A percentile compares a stretch with the other conserved stretches of the same genome.
Evolutionary conservation across 2,329 filamentous ascomycete species (phyloP).

Genomic region (Alternaria panax): DNA sequence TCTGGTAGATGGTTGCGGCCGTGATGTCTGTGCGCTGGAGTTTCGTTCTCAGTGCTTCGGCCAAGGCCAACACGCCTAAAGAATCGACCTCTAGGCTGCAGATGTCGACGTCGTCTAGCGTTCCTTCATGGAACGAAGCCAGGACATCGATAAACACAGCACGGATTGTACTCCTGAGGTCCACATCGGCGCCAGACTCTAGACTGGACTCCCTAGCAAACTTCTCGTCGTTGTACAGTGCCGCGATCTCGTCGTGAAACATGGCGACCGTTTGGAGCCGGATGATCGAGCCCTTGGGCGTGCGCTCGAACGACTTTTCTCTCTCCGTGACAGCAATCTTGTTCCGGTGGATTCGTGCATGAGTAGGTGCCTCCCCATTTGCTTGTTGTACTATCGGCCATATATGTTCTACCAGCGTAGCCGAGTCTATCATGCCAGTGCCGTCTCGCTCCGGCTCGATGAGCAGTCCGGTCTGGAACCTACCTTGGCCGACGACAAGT

Average conservation of each 20-base stretch:
- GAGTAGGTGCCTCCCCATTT: neutral
- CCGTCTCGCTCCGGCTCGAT: neutral
- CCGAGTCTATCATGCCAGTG: neutral
- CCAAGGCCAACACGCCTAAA: too few relatives aligned
- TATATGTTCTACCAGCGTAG: neutral
- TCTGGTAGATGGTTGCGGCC: too few relatives aligned
- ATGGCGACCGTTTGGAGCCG: neutral
- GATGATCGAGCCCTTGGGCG: neutral
- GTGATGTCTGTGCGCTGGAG: too few relatives aligned
- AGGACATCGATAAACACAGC: neutral
- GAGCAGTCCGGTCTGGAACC: neutral
- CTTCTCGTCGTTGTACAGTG: neutral
- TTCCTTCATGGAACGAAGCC: too few relatives aligned
- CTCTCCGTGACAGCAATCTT: neutral
- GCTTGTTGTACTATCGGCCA: neutral
- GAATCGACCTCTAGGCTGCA: too few relatives aligned
- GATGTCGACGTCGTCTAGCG: too few relatives aligned
- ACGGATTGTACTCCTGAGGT: neutral
- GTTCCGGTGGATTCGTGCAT: neutral
- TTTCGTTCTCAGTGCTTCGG: too few relatives aligned
- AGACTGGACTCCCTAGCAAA: neutral
- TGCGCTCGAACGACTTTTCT: neutral
- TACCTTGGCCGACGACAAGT: neutral
- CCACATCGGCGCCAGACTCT: neutral
- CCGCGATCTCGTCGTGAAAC: neutral